phyloP scores from a whole-genome alignment of 2,329 filamentous ascomycete genomes.

The Talaromyces sp. region DNA sequence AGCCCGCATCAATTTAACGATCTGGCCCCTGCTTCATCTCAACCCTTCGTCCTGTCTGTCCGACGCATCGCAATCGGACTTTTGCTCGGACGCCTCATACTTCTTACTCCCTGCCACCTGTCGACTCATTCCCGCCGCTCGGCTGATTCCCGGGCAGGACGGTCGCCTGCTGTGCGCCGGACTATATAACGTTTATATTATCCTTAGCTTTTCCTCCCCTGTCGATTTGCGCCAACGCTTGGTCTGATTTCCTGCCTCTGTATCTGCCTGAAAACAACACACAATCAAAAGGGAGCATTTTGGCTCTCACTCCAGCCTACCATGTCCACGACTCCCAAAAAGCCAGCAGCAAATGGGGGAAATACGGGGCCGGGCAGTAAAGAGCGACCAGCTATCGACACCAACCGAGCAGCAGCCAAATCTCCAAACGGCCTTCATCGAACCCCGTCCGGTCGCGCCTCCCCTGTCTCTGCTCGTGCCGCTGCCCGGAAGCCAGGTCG shows the following conservation, averaged over 20 bases:
- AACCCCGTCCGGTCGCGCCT: conserved; percentile 58
- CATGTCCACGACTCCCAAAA: conserved; percentile 9
- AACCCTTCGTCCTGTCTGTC: background rate
- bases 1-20: conserved; percentile 6
- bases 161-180: background rate
- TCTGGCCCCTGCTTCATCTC: conserved; percentile 8
- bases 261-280: background rate
- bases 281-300: background rate
- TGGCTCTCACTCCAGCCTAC: background rate
- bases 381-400: conserved; percentile 24
- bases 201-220: background rate
- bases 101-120: background rate
- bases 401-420: conserved; percentile 35
- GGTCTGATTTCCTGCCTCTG: background rate
- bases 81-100: background rate
- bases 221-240: background rate
- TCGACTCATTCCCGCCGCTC: conserved; percentile 1
- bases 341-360: background rate
- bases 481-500: conserved; percentile 55
- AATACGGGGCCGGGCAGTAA: conserved; percentile 42
- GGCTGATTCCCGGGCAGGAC: conserved; percentile 5
- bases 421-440: conserved; percentile 50
- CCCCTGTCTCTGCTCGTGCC: conserved; percentile 64
- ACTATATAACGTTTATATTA: conserved; percentile 1
- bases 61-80: background rate